Base-by-base conservation (phyloP, 2,329 filamentous ascomycete genomes). In the Botrytis sinoallii region DNA sequence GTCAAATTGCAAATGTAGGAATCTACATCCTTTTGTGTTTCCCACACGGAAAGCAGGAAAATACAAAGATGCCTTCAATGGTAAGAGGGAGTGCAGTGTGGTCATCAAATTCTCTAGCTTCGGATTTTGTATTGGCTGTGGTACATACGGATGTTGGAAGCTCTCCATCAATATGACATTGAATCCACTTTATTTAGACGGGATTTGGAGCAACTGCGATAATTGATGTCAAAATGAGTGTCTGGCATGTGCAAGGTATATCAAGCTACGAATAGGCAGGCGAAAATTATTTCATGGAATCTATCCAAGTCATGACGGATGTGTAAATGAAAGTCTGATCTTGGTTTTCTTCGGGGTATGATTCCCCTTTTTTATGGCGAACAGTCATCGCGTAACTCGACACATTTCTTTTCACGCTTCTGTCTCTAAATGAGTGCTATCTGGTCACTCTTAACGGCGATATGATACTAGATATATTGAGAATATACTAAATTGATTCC, bases 31-130 rank as follows among this genome's bases (percentile, higher is more conserved):
- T 20, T 18, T 44, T 8, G 42, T 42, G 42, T 20, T 20, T 20
- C 44, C 12, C 6, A 7, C 44, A 46, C 4, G 6, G 0, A 3
- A 6, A 16, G 14, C 3, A 29, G 16, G 0, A 0, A 20, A 32
- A 18, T 8, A 1, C 10, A 18, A 2, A 57, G 29, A 29, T 57
- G 0, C 5, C 3, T 18, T 20, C 10, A n/a, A n/a, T 16, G 25
- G 25, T n/a, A 6, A 16, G 2, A 4, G 7, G 5, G 12, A 52
- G 12, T n/a, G 9, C 1, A 48, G 9, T 48, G 4, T 52, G 10
- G 1, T 5, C 1, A 12, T 52, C 22, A 52, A n/a, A 3, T 14
- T 52, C 10, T 52, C 10, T 10, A n/a, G 10, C 48, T 52, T 52
- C 10, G 1, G 6, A 12, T 25, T 5, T n/a, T 22, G 4, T 25